Conservation (phyloP, 495 filamentous ascomycete genomes). For the Penicillium soppii region DNA sequence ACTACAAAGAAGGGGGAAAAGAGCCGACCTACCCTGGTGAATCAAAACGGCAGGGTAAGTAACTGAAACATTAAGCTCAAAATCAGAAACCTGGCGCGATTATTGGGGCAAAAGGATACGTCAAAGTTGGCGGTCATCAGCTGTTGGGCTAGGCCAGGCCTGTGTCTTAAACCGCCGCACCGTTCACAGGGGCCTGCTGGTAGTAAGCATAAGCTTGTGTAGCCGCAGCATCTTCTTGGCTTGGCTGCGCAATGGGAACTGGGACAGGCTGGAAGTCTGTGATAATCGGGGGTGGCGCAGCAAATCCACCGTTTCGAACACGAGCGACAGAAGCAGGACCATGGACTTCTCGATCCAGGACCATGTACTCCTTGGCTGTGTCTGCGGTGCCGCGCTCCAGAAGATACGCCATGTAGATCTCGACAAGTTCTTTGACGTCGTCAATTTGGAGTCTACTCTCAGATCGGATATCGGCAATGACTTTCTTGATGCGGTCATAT, state of each 20-base stretch:
- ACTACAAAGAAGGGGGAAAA: slow-evolving; percentile 28
- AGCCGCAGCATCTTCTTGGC: slow-evolving; percentile 20
- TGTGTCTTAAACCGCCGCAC: slow-evolving; percentile 9
- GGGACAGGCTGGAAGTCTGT: slow-evolving; percentile 14
- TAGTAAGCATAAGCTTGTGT: slow-evolving; percentile 41
- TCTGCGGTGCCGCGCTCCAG: slow-evolving; percentile 81
- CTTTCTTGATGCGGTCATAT: slow-evolving; percentile 71
- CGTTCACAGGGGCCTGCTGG: slow-evolving; percentile 39
- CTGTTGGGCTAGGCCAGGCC: slow-evolving; percentile 4
- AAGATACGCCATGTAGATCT: slow-evolving; percentile 81
- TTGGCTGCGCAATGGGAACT: slow-evolving; percentile 12
- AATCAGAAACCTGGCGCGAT: slow-evolving; percentile 1
- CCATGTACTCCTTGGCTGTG: slow-evolving; percentile 81
- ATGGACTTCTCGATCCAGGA: slow-evolving; percentile 81
- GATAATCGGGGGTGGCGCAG: slow-evolving; percentile 13
- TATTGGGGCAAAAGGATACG: slow-evolving; percentile 6
- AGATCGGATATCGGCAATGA: slow-evolving; percentile 73
- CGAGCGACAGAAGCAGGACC: slow-evolving; percentile 53
- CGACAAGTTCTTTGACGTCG: slow-evolving; percentile 72
- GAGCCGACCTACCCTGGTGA: slow-evolving; percentile 23
- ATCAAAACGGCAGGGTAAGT: slow-evolving; percentile 10
- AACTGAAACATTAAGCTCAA: slow-evolving; percentile 7
- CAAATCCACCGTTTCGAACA: slow-evolving; percentile 32
- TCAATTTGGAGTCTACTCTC: slow-evolving; percentile 69
- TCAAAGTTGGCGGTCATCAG: slow-evolving; percentile 6